Evolutionary conservation across 306 rosid genomes (phyloP).

Genomic region (Casuarina equisetifolia): DNA sequence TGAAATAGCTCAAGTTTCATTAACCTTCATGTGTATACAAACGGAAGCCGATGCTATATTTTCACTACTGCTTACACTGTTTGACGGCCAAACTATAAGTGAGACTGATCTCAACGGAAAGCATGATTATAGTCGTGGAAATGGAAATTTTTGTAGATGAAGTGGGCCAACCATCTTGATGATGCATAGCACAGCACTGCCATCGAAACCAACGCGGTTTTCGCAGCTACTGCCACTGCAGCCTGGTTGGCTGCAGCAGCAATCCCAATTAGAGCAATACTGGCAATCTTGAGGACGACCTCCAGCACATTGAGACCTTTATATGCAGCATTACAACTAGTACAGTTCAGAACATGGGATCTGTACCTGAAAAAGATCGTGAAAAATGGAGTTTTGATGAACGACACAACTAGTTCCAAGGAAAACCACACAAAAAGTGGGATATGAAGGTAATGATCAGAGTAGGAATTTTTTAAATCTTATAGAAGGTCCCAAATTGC

Average conservation of each 20-base stretch:
- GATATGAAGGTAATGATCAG: background rate
- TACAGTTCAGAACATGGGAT: conserved; percentile 83
- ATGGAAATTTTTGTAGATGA: conserved; percentile 70
- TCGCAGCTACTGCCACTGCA: conserved; percentile 36
- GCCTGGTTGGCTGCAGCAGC: conserved; percentile 64
- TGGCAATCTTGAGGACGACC: conserved; percentile 55
- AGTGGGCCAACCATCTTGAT: conserved; percentile 75
- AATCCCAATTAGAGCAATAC: conserved; percentile 63
- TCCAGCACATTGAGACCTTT: conserved; percentile 66
- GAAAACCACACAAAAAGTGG: background rate
- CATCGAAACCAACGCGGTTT: conserved; percentile 46
- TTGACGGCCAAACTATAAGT: background rate
- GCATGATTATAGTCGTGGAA: conserved; percentile 85
- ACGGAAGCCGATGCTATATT: background rate
- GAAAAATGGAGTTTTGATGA: background rate
- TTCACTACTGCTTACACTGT: background rate
- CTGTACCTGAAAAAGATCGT: conserved; percentile 54
- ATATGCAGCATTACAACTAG: conserved; percentile 74
- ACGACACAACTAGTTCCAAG: background rate
- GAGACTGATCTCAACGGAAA: conserved; percentile 37
- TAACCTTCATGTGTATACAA: background rate
- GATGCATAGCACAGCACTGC: conserved; percentile 66
- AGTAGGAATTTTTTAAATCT: background rate
- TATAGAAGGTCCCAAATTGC: background rate
- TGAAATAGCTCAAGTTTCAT: background rate